Conservation (phyloP, 192 early-diverging fungal species). For the Polychytrium aggregatum region DNA sequence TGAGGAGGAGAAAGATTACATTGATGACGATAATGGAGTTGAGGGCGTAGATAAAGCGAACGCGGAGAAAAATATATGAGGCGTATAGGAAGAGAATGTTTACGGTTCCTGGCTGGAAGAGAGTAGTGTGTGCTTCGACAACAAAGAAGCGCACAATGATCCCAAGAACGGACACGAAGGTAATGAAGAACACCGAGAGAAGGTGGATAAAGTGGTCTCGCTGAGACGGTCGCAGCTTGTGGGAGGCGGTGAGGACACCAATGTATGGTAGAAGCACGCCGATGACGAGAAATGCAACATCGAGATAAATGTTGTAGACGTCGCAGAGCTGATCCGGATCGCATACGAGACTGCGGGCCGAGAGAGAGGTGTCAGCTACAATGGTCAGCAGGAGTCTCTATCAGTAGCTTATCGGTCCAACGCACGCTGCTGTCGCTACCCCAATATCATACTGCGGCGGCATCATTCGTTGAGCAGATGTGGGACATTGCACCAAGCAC, state of each 20-base stretch:
- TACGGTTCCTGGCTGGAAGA: slow-evolving; percentile 17
- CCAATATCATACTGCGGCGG: no score
- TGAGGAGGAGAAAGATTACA: slow-evolving; percentile 3
- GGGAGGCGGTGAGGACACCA: slow-evolving; percentile 6
- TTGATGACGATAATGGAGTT: slow-evolving; percentile 4
- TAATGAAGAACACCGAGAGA: slow-evolving; percentile 9
- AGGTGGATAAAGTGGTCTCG: slow-evolving; percentile 11
- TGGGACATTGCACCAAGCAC: not conserved
- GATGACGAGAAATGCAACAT: slow-evolving; percentile 22
- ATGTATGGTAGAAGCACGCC: slow-evolving; percentile 17
- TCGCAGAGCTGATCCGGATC: slow-evolving; percentile 21
- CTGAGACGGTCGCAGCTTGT: slow-evolving; percentile 3
- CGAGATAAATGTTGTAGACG: slow-evolving; percentile 12
- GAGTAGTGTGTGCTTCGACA: slow-evolving; percentile 14
- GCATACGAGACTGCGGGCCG: slow-evolving; percentile 16
- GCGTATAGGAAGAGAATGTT: slow-evolving; percentile 15
- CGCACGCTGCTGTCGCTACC: no score
- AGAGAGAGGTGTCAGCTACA: not conserved
- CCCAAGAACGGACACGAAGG: slow-evolving; percentile 7
- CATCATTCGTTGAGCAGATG: no score
- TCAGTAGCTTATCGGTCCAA: not conserved
- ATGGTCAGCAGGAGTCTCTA: not conserved
- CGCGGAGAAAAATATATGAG: slow-evolving; percentile 13
- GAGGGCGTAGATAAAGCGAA: slow-evolving; percentile 25
- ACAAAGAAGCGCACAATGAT: slow-evolving; percentile 18